Evolutionary conservation across 129 eudicot genomes (phyloP).

Genomic region (Silybum marianum): DNA sequence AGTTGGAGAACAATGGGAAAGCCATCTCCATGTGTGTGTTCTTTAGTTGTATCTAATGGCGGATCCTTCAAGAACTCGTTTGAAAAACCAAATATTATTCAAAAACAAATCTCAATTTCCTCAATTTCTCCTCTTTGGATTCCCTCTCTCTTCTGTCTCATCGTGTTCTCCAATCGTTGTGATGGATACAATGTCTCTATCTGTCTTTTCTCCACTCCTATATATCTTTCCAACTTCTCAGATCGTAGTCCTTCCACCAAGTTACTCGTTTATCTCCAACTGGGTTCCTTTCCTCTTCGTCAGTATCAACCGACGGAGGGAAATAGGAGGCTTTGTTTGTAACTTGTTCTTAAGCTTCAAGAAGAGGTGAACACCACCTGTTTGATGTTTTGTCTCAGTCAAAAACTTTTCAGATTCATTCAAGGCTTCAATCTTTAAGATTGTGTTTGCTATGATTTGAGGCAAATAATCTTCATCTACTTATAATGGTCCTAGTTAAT

Average conservation of each 20-base stretch:
- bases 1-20: constrained; percentile 14
- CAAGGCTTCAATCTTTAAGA: neutral
- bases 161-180: constrained; percentile 45
- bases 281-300: neutral
- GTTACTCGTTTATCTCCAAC: constrained; percentile 9
- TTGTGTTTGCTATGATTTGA: neutral
- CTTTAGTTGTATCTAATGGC: constrained; percentile 26
- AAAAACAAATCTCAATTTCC: constrained; percentile 7
- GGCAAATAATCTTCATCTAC: neutral
- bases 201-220: constrained; percentile 21
- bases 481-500: neutral
- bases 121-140: constrained; percentile 30
- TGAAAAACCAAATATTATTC: neutral
- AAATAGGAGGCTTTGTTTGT: neutral
- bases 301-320: neutral
- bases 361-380: constrained; percentile 37
- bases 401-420: neutral
- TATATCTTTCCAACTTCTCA: constrained; percentile 23
- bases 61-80: constrained; percentile 31
- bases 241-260: constrained; percentile 9
- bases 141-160: constrained; percentile 42
- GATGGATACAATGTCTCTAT: constrained; percentile 37
- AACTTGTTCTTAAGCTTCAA: neutral
- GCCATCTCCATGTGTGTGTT: constrained; percentile 4
- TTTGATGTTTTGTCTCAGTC: constrained; percentile 26